Evolutionary conservation across 495 filamentous ascomycete species (phyloP), one percentile per base, ranked within the genome.

Genomic region (Penicillium alfredii): DNA sequence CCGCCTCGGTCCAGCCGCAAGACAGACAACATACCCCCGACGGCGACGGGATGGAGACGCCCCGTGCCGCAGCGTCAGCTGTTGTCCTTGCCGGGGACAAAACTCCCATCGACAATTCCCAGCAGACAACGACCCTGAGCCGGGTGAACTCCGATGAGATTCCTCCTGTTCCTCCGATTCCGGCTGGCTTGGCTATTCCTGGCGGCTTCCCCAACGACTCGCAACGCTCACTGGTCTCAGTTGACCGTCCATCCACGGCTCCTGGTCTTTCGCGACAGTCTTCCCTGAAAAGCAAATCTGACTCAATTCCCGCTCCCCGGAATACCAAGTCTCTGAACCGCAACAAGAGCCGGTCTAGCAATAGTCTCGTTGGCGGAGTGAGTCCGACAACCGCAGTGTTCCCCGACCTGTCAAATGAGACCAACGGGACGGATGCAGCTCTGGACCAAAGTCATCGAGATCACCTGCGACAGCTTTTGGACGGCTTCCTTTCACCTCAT

Each of bases 111-210:
- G 40, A 44, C 9, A 26, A 47, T 24, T 11, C 14, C 11, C 35
- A 34, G 29, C 23, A 29, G 9, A 20, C 14, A 25, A 12, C 28
- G 6, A 19, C 34, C 18, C 38, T 40, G 12, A 41, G 22, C 27
- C 30, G 33, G 12, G 26, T 33, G 2, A 33, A 49, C 29, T 49
- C 51, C 10, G 48, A 60, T 17, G 49, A 42, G 14, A 65, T 71
- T 12, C 64, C 67, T 4, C 67, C 67, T 5, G 66, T 71, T 2
- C 67, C 65, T 12, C 67, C 67, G 8, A 60, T 69, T 13, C 67
- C 67, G 17, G 42, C 47, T 1, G 55, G 49, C 7, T 40, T 71
- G n/a, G 42, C 57, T 13, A 59, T 65, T 22, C 61, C 62, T 4
- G 60, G 60, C 16, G 56, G 57, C 20, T 61, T 60, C 31, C 58